These are phyloP conservation scores for Pythium pyrilobum DNA, from an alignment of 352 stramenopile genomes.

Conservation along the genomic window DNA sequence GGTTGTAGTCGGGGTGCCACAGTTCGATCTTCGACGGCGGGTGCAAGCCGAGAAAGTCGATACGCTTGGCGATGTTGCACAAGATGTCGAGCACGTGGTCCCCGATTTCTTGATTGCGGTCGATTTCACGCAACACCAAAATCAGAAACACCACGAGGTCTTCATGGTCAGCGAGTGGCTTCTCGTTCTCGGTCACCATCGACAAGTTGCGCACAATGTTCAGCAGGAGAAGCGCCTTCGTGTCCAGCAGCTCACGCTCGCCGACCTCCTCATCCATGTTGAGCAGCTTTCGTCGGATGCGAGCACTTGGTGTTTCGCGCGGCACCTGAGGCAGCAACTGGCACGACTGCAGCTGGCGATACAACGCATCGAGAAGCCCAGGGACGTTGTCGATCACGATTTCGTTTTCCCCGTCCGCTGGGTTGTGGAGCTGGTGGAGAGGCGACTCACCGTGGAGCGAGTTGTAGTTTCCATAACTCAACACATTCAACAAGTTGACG, in stretches of 20 bases:
- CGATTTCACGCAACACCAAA: slow-evolving; percentile 36
- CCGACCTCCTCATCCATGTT: slow-evolving; percentile 37
- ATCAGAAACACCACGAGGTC: slow-evolving; percentile 62
- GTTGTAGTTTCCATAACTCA: slow-evolving; percentile 55
- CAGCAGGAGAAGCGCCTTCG: slow-evolving; percentile 46
- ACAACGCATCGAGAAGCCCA: slow-evolving; percentile 67
- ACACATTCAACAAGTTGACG: slow-evolving; percentile 64
- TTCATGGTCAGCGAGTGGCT: slow-evolving; percentile 56
- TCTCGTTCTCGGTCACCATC: slow-evolving; percentile 68
- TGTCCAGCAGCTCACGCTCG: slow-evolving; percentile 51
- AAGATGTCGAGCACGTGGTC: slow-evolving; percentile 75
- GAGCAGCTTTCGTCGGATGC: slow-evolving; percentile 30
- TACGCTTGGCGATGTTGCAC: slow-evolving; percentile 60
- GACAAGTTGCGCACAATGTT: slow-evolving; percentile 79
- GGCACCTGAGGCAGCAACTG: slow-evolving; percentile 37
- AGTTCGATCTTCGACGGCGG: slow-evolving; percentile 44
- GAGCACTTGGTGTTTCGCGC: not conserved
- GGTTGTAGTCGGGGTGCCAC: slow-evolving; percentile 57
- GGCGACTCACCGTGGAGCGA: slow-evolving; percentile 18
- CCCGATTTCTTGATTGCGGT: slow-evolving; percentile 40
- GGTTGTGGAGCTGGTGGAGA: slow-evolving; percentile 2
- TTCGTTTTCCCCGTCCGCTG: slow-evolving; percentile 54
- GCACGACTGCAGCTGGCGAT: slow-evolving; percentile 57
- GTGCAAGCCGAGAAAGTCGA: slow-evolving; percentile 65
- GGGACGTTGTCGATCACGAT: slow-evolving; percentile 63